A percentile compares a stretch with the other conserved stretches of the same genome.
These are phyloP conservation scores for Astrothelium macrocarpum DNA, from an alignment of 495 filamentous ascomycete genomes.

Conservation along the genomic window DNA sequence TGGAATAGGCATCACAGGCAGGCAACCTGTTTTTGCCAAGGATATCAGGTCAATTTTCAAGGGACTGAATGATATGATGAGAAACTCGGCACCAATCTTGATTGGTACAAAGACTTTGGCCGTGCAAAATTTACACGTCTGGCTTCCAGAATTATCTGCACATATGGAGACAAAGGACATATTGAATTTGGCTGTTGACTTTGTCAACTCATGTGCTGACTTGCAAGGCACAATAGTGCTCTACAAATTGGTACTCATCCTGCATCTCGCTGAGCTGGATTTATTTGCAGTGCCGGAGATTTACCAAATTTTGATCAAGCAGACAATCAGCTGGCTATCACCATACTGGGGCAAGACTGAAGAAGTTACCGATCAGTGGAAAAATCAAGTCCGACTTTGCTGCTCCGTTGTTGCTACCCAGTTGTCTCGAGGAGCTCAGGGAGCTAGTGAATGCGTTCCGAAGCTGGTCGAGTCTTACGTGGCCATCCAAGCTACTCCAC, in stretches of 20 bases:
- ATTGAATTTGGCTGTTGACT: constrained; percentile 79
- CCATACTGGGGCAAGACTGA: constrained; percentile 82
- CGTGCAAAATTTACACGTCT: constrained; percentile 93
- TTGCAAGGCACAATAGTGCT: constrained; percentile 91
- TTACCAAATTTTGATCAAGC: constrained; percentile 59
- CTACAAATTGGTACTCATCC: constrained; percentile 85
- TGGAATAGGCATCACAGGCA: constrained; percentile 76
- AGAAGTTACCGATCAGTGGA: constrained; percentile 73
- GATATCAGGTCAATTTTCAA: constrained; percentile 81
- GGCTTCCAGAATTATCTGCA: constrained; percentile 78
- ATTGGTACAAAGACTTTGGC: constrained; percentile 91
- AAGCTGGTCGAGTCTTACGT: constrained; percentile 87
- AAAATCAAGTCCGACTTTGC: constrained; percentile 84
- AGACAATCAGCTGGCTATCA: constrained; percentile 81
- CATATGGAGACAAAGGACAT: constrained; percentile 76
- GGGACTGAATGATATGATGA: constrained; percentile 53
- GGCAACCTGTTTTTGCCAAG: constrained; percentile 65
- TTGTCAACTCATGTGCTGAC: constrained; percentile 79
- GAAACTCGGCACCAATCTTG: constrained; percentile 68
- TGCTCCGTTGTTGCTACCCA: constrained; percentile 84
- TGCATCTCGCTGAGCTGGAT: constrained; percentile 72
- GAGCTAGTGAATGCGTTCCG: constrained; percentile 76
- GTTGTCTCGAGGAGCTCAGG: constrained; percentile 63
- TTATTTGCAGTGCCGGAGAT: constrained; percentile 71
- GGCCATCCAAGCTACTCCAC: constrained; percentile 54